Evolutionary conservation across 2,329 filamentous ascomycete genomes (phyloP).

Genomic region (Epichloe amarillans): DNA sequence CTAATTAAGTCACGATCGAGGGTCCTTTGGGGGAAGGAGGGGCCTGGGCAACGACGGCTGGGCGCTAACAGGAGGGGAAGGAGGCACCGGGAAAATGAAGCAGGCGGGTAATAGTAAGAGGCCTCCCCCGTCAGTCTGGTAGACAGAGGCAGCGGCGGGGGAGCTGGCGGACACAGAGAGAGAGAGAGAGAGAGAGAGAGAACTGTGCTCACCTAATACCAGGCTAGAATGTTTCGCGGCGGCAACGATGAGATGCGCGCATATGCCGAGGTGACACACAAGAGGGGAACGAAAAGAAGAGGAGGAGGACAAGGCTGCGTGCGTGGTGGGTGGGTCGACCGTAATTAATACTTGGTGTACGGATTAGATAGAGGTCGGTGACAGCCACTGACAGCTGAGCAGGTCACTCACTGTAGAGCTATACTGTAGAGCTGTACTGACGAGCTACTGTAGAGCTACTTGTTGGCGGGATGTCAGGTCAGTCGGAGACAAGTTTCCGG

Average conservation of each 20-base stretch:
- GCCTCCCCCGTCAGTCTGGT: no score
- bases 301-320: background rate
- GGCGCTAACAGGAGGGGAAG: background rate
- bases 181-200: background rate
- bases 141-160: background rate
- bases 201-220: background rate
- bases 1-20: background rate
- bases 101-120: no score
- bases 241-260: background rate
- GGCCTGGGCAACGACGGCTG: background rate
- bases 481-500: background rate
- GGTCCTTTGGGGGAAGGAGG: background rate
- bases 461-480: background rate
- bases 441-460: no score
- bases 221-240: background rate
- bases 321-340: background rate
- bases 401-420: background rate
- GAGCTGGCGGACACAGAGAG: background rate
- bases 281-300: background rate
- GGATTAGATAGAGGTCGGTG: background rate
- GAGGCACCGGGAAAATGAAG: background rate
- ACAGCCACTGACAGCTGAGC: background rate
- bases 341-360: background rate
- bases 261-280: constrained; percentile 1
- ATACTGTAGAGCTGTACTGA: background rate